A percentile compares a stretch with the other conserved stretches of the same genome.
Evolutionary conservation across 345 rosid genomes (phyloP).

Genomic region (Barbarea vulgaris): DNA sequence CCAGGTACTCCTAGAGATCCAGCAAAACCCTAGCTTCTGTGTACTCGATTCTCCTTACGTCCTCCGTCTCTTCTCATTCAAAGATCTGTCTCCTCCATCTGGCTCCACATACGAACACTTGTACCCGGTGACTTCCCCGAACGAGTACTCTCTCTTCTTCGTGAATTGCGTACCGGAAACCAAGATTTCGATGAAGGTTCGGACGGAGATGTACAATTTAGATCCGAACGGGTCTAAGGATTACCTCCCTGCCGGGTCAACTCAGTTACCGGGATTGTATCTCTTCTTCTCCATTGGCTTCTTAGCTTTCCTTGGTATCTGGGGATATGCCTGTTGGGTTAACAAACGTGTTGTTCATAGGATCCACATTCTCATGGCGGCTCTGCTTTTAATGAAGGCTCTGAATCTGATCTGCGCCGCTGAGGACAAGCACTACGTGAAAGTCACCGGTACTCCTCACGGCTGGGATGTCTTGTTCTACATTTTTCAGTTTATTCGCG

Average conservation of each 20-base stretch:
- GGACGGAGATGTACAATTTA: conserved; percentile 71
- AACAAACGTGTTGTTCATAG: conserved; percentile 68
- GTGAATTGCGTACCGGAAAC: conserved; percentile 79
- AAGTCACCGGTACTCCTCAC: conserved; percentile 89
- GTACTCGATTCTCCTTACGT: conserved; percentile 75
- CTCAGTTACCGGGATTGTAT: conserved; percentile 72
- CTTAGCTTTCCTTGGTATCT: conserved; percentile 58
- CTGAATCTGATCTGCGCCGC: conserved; percentile 87
- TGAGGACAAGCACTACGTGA: conserved; percentile 79
- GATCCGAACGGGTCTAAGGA: conserved; percentile 64
- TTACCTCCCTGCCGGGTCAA: conserved; percentile 77
- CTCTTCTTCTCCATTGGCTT: conserved; percentile 58
- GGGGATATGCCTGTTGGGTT: conserved; percentile 58
- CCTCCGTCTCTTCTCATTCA: conserved; percentile 63
- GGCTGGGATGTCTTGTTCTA: conserved; percentile 95
- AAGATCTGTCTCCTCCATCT: conserved; percentile 77
- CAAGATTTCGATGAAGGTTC: conserved; percentile 73
- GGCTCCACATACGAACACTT: conserved; percentile 57
- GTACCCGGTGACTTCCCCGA: conserved; percentile 64
- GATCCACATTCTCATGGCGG: conserved; percentile 84
- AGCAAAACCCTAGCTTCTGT: conserved; percentile 74
- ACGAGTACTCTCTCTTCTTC: conserved; percentile 86
- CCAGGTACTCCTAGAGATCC: conserved; percentile 77
- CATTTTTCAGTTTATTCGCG: conserved; percentile 86
- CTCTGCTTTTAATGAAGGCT: conserved; percentile 76